These are phyloP conservation scores for Colletotrichum incanum DNA, from an alignment of 2,329 filamentous ascomycete genomes.

Conservation along the genomic window DNA sequence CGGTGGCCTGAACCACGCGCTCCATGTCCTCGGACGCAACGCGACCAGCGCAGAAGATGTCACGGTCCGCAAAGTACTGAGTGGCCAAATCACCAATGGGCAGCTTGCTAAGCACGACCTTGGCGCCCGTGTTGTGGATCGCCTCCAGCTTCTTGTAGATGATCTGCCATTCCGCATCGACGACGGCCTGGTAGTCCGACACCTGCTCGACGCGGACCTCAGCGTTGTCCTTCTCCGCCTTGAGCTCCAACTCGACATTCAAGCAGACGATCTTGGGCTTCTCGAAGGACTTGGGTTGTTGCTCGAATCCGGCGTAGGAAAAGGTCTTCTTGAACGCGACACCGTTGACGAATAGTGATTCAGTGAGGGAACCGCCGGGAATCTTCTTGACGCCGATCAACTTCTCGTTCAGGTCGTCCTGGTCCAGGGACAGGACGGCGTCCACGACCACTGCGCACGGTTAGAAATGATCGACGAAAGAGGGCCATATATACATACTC, in stretches of 20 bases:
- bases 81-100: constrained; percentile 98
- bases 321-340: constrained; percentile 99
- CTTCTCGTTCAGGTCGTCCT: constrained; percentile 97
- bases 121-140: constrained; percentile 92
- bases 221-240: constrained; percentile 99
- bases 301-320: constrained; percentile 98
- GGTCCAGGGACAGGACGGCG: constrained; percentile 93
- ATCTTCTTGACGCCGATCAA: constrained; percentile 99
- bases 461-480: not conserved
- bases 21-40: constrained; percentile 95
- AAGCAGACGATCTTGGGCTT: constrained; percentile 97
- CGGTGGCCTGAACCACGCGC: constrained; percentile 94
- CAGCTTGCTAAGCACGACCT: constrained; percentile 96
- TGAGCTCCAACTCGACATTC: constrained; percentile 97
- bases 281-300: constrained; percentile 96
- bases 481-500: constrained; percentile 70
- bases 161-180: constrained; percentile 99
- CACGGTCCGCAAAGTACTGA: constrained; percentile 97
- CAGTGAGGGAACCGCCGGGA: constrained; percentile 93
- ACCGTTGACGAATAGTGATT: constrained; percentile 96
- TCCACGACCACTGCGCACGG: constrained; percentile 88
- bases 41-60: constrained; percentile 97
- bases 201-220: constrained; percentile 98
- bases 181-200: constrained; percentile 98
- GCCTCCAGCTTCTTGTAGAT: constrained; percentile 99